Conservation (phyloP, 495 filamentous ascomycete species). For the Lasiosphaeriaceae sp. region DNA sequence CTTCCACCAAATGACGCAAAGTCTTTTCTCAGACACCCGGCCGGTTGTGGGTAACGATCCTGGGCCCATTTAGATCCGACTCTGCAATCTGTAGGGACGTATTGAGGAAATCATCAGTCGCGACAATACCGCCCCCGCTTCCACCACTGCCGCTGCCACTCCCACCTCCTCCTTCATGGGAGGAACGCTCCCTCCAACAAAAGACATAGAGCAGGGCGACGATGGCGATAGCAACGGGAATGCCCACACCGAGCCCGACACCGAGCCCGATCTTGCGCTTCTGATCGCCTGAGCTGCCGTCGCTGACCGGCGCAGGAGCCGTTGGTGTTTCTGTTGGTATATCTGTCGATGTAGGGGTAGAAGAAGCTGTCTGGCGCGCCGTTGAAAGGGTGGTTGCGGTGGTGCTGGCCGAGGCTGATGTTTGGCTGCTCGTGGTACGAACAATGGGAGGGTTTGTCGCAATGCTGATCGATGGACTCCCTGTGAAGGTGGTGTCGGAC, state of each 20-base stretch:
- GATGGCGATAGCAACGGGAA: background rate
- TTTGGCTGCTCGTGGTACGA: background rate
- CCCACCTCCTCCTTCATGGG: no score
- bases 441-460: background rate
- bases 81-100: slow-evolving; percentile 1
- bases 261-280: slow-evolving; percentile 8
- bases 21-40: no score
- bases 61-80: slow-evolving; percentile 2
- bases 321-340: background rate
- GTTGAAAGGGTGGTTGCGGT: background rate
- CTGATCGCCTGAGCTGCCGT: background rate
- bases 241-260: slow-evolving; percentile 3
- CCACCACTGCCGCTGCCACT: background rate
- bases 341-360: background rate
- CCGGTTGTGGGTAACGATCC: no score
- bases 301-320: background rate
- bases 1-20: no score
- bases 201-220: background rate
- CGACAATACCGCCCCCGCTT: background rate
- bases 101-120: background rate
- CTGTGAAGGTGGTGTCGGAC: slow-evolving; percentile 13
- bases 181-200: background rate
- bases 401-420: background rate
- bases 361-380: background rate
- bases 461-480: slow-evolving; percentile 8